phyloP scores from a whole-genome alignment of 768 basidiomycete genomes.

The Naganishia antarctica region DNA sequence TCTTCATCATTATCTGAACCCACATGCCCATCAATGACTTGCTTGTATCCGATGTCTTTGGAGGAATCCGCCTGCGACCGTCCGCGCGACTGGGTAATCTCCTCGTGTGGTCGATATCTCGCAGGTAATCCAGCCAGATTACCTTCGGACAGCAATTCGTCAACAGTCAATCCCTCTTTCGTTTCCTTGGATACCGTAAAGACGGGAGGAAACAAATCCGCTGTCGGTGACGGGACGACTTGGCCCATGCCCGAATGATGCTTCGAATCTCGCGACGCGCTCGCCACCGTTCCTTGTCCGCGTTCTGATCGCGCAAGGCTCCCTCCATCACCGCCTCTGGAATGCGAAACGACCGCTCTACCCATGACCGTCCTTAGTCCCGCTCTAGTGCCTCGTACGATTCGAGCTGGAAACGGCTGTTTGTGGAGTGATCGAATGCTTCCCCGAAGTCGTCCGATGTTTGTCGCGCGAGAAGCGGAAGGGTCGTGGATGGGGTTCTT shows the following conservation, averaged over 20 bases:
- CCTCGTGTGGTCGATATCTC: background rate
- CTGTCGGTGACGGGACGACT: too few species aligned
- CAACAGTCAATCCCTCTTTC: background rate
- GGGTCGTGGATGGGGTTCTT: slow-evolving; percentile 10
- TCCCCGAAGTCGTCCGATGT: background rate
- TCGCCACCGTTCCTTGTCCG: background rate
- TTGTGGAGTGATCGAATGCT: slow-evolving; percentile 7
- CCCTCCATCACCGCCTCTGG: background rate
- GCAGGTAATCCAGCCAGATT: slow-evolving; percentile 9
- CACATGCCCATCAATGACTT: too few species aligned
- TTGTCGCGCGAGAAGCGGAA: too few species aligned
- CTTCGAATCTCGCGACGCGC: background rate
- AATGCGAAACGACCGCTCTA: background rate
- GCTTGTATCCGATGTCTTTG: too few species aligned
- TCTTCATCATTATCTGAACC: background rate
- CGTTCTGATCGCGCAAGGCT: too few species aligned
- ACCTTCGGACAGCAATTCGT: background rate
- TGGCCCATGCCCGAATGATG: too few species aligned
- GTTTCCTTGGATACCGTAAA: too few species aligned
- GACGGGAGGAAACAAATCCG: too few species aligned
- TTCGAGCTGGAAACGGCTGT: background rate
- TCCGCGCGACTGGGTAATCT: too few species aligned
- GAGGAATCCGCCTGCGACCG: too few species aligned
- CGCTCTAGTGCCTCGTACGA: background rate
- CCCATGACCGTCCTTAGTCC: background rate